Percentiles rank a stretch among this genome's conserved stretches.
Conservation (phyloP, 2,329 filamentous ascomycete species). For the Didymosphaeria variabile region DNA sequence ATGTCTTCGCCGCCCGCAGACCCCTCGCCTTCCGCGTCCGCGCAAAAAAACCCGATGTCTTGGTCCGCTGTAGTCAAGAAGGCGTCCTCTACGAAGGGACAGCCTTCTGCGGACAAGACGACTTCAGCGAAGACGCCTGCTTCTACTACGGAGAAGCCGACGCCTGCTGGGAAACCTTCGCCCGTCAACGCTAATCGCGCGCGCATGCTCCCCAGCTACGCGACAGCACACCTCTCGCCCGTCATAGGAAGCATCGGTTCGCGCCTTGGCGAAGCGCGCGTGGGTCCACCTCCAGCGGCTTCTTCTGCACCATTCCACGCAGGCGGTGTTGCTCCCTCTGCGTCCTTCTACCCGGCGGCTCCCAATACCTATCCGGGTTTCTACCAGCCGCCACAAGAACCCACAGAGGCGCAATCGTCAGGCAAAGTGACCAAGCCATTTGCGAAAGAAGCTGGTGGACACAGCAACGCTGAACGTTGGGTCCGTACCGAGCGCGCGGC, state of each 20-base stretch:
- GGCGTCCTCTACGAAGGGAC: background rate
- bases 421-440: background rate
- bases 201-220: background rate
- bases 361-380: too few relatives aligned
- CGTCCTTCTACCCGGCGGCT: background rate
- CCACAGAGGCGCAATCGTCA: background rate
- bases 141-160: background rate
- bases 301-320: background rate
- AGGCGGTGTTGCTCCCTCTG: background rate
- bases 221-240: background rate
- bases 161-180: background rate
- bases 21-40: background rate
- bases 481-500: background rate
- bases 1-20: background rate
- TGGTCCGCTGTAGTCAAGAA: background rate
- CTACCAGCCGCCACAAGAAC: background rate
- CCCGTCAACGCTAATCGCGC: background rate
- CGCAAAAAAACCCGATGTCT: background rate
- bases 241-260: background rate
- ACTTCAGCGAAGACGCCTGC: background rate
- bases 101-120: too few relatives aligned
- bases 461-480: background rate
- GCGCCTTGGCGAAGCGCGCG: background rate
- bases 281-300: background rate
- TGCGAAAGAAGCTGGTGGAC: background rate